phyloP scores from a whole-genome alignment of 768 basidiomycete species.

The Boletus fagicola region DNA sequence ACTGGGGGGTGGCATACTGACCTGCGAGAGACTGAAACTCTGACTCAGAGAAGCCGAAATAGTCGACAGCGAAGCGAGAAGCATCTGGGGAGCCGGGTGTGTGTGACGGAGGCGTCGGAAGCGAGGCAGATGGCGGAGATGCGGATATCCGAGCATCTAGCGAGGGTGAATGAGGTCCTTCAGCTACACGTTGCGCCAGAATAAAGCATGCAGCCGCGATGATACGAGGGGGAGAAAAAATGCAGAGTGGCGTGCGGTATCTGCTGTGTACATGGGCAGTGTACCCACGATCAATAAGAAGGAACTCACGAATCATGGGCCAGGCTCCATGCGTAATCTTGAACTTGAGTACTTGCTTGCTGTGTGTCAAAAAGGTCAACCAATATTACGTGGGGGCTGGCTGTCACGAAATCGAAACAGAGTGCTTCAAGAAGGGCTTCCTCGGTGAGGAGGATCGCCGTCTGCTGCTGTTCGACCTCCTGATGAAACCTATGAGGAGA shows the following conservation, averaged over 20 bases:
- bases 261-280: constrained; percentile 37
- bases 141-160: constrained; percentile 72
- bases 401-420: constrained; percentile 82
- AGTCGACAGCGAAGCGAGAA: constrained; percentile 63
- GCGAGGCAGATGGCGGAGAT: constrained; percentile 67
- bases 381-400: constrained; percentile 73
- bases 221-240: constrained; percentile 65
- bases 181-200: constrained; percentile 67
- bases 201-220: constrained; percentile 78
- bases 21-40: constrained; percentile 64
- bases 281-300: background rate
- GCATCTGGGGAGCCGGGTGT: constrained; percentile 71
- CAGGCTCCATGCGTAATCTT: constrained; percentile 83
- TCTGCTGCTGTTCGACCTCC: constrained; percentile 75
- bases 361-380: constrained; percentile 67
- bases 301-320: constrained; percentile 79
- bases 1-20: constrained; percentile 28
- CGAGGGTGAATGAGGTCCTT: constrained; percentile 72
- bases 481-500: constrained; percentile 28
- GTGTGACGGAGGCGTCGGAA: constrained; percentile 79
- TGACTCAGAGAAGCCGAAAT: constrained; percentile 59
- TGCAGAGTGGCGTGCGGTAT: constrained; percentile 75
- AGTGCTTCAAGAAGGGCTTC: constrained; percentile 78
- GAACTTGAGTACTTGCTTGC: constrained; percentile 46
- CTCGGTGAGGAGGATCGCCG: constrained; percentile 68